Evolutionary conservation across 805 yeast species (phyloP), one percentile per base, ranked within the genome.

Genomic region (Candida verbasci): DNA sequence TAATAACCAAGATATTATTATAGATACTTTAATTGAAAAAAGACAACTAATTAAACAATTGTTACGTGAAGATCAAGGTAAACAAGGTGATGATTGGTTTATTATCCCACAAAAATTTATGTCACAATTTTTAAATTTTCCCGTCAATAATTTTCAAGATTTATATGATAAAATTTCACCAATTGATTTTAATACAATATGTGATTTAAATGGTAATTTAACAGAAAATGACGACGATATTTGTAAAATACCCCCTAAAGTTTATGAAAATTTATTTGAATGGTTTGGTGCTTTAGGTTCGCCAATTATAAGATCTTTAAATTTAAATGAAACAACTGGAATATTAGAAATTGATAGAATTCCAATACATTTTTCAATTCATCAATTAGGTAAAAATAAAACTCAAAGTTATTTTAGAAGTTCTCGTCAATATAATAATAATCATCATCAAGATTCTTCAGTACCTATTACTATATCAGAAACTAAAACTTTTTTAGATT

Each of bases 271-370:
- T 40, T 52, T 82, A 8, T 55, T 52, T 1, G 60, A 64, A 22
- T 75, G 82, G 80, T 80, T 78, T 52, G 84, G 83, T 0, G 34
- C 74, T 16, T 49, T 56, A 1, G 67, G 69, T 1, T 52, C 42
- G 6, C 66, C 70, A 1, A 58, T 65, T 8, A 41, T 58, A 5
- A 53, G 72, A 33, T 50, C 52, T 16, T 37, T 65, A 4, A 39
- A 58, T 5, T 30, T 47, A 3, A 54, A 59, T 36, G 43, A 44
- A 3, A 46, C 45, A 12, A 50, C 57, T 2, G 65, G 62, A n/a
- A 39, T 42, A 9, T 46, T 42, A 18, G 56, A 47, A 14, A 49
- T 66, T 32, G 72, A 68, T 45, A 44, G 61, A 20, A 52, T 43
- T 38, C 27, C 70, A 6, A 67, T 68, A 3, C 44, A 42, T 11